These are phyloP conservation scores for Pelargonium nanum DNA, from an alignment of 345 rosid genomes.

Conservation along the genomic window DNA sequence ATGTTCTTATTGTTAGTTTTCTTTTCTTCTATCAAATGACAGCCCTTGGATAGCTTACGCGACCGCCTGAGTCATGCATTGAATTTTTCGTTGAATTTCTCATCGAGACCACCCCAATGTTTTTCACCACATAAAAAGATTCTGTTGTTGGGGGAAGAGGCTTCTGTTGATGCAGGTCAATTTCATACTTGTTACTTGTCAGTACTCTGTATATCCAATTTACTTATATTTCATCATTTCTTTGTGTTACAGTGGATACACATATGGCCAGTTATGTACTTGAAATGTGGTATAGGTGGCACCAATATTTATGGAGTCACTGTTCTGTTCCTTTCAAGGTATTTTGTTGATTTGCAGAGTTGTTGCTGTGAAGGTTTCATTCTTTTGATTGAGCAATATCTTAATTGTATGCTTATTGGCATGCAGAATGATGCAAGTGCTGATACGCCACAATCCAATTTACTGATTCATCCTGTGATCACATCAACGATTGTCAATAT, in stretches of 20 bases:
- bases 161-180: constrained; percentile 43
- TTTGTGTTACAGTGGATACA: constrained; percentile 39
- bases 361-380: neutral
- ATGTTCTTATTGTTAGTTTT: constrained; percentile 1
- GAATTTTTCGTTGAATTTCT: constrained; percentile 42
- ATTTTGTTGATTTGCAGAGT: constrained; percentile 6
- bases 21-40: constrained; percentile 10
- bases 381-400: constrained; percentile 7
- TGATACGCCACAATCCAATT: constrained; percentile 36
- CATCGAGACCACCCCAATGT: constrained; percentile 70
- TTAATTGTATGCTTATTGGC: constrained; percentile 16
- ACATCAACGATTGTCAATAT: constrained; percentile 36
- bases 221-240: constrained; percentile 7
- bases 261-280: constrained; percentile 55
- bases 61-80: constrained; percentile 38
- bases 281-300: constrained; percentile 95
- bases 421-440: constrained; percentile 39
- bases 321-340: constrained; percentile 37
- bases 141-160: constrained; percentile 78
- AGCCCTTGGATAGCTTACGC: constrained; percentile 36
- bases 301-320: constrained; percentile 66
- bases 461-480: constrained; percentile 55
- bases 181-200: neutral
- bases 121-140: constrained; percentile 69
- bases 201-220: constrained; percentile 4